Conservation (phyloP, 1,284 basidiomycete species). For the Sanghuangporus sanghuang region DNA sequence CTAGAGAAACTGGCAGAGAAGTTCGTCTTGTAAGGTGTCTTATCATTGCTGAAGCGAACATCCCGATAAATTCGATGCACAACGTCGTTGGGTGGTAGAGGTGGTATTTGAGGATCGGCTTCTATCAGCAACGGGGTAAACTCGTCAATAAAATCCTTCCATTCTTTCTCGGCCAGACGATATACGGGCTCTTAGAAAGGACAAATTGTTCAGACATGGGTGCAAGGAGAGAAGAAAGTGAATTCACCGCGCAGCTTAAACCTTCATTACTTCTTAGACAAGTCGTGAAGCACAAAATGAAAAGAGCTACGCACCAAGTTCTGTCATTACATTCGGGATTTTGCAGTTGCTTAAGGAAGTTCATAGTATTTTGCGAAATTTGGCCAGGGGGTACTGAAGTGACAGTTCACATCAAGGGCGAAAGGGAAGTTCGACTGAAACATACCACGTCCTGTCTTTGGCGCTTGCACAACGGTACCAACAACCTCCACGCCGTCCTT, state of each 20-base stretch:
- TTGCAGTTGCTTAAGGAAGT: slow-evolving; percentile 68
- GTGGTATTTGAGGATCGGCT: slow-evolving; percentile 77
- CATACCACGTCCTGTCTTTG: slow-evolving; percentile 74
- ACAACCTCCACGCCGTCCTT: slow-evolving; percentile 69
- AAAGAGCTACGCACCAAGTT: slow-evolving; percentile 57
- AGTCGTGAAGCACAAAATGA: not conserved
- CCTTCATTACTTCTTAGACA: slow-evolving; percentile 34
- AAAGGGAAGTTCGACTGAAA: slow-evolving; percentile 13
- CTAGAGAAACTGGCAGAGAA: slow-evolving; percentile 78
- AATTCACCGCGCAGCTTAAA: slow-evolving; percentile 67
- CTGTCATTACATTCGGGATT: slow-evolving; percentile 82
- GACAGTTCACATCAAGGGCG: not conserved
- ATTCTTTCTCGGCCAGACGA: slow-evolving; percentile 80
- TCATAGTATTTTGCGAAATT: slow-evolving; percentile 79
- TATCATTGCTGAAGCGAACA: slow-evolving; percentile 88
- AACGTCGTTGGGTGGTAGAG: slow-evolving; percentile 81
- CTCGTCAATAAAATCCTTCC: slow-evolving; percentile 74
- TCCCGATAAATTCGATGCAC: slow-evolving; percentile 83
- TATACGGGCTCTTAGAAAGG: slow-evolving; percentile 71
- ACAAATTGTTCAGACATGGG: not conserved
- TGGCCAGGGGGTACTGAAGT: slow-evolving; percentile 73
- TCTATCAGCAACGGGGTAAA: slow-evolving; percentile 65
- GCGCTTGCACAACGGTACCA: slow-evolving; percentile 66
- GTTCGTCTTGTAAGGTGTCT: slow-evolving; percentile 86
- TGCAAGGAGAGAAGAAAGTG: slow-evolving; percentile 1